Percentiles rank a stretch among this genome's conserved stretches.
These are phyloP conservation scores for Ogataea sp. DNA, from an alignment of 805 yeast genomes.

Conservation along the genomic window DNA sequence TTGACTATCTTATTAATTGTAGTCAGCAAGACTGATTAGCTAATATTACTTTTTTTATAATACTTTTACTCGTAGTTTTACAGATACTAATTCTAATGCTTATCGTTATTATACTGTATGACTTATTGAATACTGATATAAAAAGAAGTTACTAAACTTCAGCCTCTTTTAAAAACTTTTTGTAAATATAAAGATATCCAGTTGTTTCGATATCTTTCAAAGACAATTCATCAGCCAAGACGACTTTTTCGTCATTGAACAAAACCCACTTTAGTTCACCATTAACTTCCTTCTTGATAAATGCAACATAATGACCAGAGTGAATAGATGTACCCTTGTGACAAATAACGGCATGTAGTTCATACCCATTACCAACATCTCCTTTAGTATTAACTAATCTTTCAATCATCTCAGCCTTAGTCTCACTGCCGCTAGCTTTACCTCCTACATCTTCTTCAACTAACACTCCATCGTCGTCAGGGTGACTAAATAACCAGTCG, in stretches of 20 bases:
- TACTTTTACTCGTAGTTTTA: too few species aligned
- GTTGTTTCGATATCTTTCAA: constrained; percentile 35
- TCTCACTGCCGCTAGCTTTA: not conserved
- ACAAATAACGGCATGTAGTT: constrained; percentile 61
- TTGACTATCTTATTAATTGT: too few species aligned
- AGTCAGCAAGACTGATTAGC: too few species aligned
- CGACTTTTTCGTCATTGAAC: constrained; percentile 87
- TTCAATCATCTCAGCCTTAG: constrained; percentile 3
- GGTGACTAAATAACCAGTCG: constrained; percentile 84
- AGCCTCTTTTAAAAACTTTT: not conserved
- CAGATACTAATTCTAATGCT: too few species aligned
- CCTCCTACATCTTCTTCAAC: constrained; percentile 10
- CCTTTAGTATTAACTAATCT: constrained; percentile 4
- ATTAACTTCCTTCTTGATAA: constrained; percentile 38
- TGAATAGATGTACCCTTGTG: constrained; percentile 88
- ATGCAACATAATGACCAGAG: constrained; percentile 88
- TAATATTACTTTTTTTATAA: too few species aligned
- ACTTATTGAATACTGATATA: too few species aligned
- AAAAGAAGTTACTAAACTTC: too few species aligned
- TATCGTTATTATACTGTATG: too few species aligned
- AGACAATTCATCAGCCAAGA: constrained; percentile 36
- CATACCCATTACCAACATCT: constrained; percentile 23
- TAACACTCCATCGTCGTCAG: constrained; percentile 66
- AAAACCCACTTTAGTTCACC: constrained; percentile 55
- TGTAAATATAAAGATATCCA: constrained; percentile 38